These are phyloP conservation scores for maize (Zea mays) DNA, from an alignment of 176 grass and related monocot species.

Conservation along the genomic window DNA sequence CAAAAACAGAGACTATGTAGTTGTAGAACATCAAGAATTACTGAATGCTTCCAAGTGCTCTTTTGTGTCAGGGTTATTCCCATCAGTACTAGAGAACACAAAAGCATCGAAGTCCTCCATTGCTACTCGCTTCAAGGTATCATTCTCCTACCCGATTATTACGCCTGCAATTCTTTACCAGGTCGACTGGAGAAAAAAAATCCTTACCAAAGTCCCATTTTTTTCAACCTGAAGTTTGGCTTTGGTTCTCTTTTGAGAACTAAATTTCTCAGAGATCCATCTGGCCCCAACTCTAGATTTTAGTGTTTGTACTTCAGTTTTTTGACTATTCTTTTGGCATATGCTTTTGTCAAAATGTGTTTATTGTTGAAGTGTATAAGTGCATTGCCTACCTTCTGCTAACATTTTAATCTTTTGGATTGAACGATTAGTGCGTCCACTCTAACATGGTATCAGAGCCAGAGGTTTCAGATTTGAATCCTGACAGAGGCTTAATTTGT, in stretches of 20 bases:
- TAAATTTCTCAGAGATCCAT: background rate
- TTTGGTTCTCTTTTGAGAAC: background rate
- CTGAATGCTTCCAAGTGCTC: conserved; percentile 80
- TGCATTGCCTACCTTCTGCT: too few relatives aligned
- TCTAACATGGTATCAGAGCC: too few relatives aligned
- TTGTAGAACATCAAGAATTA: conserved; percentile 78
- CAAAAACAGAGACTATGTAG: conserved; percentile 97
- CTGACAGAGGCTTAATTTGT: too few relatives aligned
- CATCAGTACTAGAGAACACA: conserved; percentile 63
- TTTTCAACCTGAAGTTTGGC: conserved; percentile 23
- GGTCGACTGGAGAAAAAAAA: background rate
- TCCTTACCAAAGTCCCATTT: conserved; percentile 17
- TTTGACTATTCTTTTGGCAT: background rate
- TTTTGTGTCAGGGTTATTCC: conserved; percentile 79
- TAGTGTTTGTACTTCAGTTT: background rate
- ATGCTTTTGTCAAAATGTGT: background rate
- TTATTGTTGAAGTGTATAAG: background rate
- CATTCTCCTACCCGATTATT: conserved; percentile 23
- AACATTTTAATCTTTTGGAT: too few relatives aligned
- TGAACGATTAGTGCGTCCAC: too few relatives aligned
- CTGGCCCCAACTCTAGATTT: background rate
- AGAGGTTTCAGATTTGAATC: too few relatives aligned
- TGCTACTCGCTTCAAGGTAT: conserved; percentile 79
- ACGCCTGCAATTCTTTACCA: conserved; percentile 1
- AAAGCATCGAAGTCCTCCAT: conserved; percentile 88